Evolutionary conservation across 2,329 filamentous ascomycete species (phyloP), one percentile per base, ranked within the genome.

Genomic region (Hypoxylon sp.): DNA sequence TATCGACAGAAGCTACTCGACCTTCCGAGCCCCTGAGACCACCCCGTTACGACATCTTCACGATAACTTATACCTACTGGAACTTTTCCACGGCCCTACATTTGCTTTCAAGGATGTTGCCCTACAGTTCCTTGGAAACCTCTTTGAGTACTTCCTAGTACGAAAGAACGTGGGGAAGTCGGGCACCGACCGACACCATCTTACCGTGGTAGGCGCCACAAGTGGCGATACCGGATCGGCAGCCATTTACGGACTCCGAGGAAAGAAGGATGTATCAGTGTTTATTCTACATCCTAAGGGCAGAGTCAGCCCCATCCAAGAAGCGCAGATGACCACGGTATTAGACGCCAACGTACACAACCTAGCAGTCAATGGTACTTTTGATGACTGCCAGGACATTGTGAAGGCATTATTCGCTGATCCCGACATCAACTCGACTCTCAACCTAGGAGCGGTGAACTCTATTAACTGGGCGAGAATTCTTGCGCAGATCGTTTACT

Each of bases 381-480:
- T 98, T 78, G 95, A 98, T 77, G 94, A 98, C 79, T 98, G 96
- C 82, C 95, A 98, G 88, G 94, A 97, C 81, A 97, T 96, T 63
- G 92, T 99, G 79, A 98, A 99, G 83, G 91, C 92, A 1, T 87
- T 99, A 54, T 98, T 98, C 78, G 91, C 90, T 70, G 95, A 99
- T 75, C 85, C 91, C 2, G 90, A 94, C 61, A 92, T 93, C 79
- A 98, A 98, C 85, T 84, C 87, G 73, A 90, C 88, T 1, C 89
- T 95, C 77, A 94, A 93, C 73, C 91, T 98, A 47, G 95, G 92
- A 44, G 95, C 96, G 47, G 94, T 98, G 73, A 98, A 98, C 85
- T 96, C 92, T 50, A 98, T 98, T 83, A 98, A 98, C 83, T 98
- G 92, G 88, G 92, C 94, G 1, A 88, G 96, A 74, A 98, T 99